Base-by-base conservation (phyloP, 2,329 filamentous ascomycete species). In the Cladobotryum protrusum region DNA sequence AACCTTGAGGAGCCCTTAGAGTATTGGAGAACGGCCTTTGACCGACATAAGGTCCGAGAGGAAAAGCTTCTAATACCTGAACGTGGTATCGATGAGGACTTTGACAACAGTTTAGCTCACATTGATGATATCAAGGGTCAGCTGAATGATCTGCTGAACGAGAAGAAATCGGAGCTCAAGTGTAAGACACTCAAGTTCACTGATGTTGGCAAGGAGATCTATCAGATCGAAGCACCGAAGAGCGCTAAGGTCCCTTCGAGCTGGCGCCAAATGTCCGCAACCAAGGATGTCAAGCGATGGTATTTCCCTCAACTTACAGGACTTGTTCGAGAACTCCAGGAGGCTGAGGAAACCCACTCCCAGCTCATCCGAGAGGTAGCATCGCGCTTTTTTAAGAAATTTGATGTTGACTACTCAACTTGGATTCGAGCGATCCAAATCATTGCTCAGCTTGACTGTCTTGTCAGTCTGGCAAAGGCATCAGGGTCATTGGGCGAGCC, bases 201-300 rank as follows among this genome's bases (percentile, higher is more conserved):
- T 24, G 89, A 97, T 63, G 86, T 95, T 7, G 93, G 93, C 54
- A 99, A 99, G 66, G 93, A 99, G 63, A 89, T 99, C 47, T 97
- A 95, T 69, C 92, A 99, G 68, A 77, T 99, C 11, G 93, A 99
- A 65, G 86, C 89, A 0, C 92, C 93, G 0, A 95, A 93, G 67
- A 72, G 73, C 1, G 74, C 88, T 62, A 96, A 95, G 67, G 83
- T 99, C 2, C 93, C 93, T 0, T 86, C 86, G 57, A 81, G 75
- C 59, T 99, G 93, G 91, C 85, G 90, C 55, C 92, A 97, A 63
- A 96, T 97, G 90, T 97, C 93, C 4, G 87, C 91, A 1, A 97
- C 93, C 0, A 82, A 86, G 55, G 83, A 85, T 50, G 87, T 95
- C 62, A 96, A 95, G 69, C 86, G 93, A 1, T 99, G 92, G 73